These are phyloP conservation scores for Paramecium biaurelia DNA, from an alignment of 73 alveolate genomes.

Conservation along the genomic window DNA sequence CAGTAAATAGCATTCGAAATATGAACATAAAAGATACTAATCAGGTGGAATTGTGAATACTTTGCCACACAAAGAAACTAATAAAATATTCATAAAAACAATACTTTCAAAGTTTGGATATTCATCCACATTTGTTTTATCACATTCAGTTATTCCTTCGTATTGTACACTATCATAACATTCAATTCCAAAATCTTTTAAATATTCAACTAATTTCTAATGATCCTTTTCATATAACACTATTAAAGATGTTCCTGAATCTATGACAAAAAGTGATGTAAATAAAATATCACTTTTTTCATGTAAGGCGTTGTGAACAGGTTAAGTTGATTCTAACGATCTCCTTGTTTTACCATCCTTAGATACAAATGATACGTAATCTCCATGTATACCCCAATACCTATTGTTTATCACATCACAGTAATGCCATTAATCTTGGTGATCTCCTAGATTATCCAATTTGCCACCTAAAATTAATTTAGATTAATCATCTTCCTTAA, in stretches of 20 bases:
- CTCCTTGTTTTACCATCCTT: not conserved
- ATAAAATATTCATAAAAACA: not conserved
- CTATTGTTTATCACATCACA: not conserved
- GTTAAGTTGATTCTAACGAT: not conserved
- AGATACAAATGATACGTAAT: not conserved
- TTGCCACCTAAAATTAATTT: constrained; percentile 3
- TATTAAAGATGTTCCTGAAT: constrained; percentile 9
- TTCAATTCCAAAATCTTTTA: not conserved
- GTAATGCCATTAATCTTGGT: not conserved
- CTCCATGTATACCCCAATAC: constrained; percentile 7
- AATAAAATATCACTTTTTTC: not conserved
- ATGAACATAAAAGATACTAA: not conserved
- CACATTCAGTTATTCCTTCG: constrained; percentile 19
- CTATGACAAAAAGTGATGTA: not conserved
- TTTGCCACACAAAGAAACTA: constrained; percentile 5
- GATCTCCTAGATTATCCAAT: not conserved
- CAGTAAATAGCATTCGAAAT: not conserved
- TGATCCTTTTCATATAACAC: not conserved
- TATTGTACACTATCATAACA: not conserved
- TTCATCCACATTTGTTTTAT: not conserved
- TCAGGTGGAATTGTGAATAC: not conserved
- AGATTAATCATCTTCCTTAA: not conserved
- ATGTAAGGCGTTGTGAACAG: not conserved
- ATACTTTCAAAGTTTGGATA: constrained; percentile 16
- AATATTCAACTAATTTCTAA: not conserved